Evolutionary conservation across 73 alveolate species (phyloP).

Genomic region (Paramecium pentaurelia): DNA sequence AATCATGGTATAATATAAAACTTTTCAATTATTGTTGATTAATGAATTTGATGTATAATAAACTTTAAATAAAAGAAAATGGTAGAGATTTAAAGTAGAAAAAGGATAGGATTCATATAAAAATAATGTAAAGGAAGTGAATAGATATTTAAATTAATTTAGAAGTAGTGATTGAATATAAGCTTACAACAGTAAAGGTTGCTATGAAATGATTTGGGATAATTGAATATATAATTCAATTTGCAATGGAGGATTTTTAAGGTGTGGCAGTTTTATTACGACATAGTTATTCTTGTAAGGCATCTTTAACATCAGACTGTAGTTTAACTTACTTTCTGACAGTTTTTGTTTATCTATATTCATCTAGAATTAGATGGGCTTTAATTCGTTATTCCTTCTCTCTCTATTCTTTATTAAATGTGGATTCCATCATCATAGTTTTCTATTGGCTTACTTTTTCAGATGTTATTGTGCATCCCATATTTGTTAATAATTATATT

Average conservation of each 20-base stretch:
- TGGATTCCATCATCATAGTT: constrained; percentile 15
- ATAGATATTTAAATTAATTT: background rate
- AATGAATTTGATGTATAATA: background rate
- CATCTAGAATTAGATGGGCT: background rate
- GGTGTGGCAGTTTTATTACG: background rate
- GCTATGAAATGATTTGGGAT: background rate
- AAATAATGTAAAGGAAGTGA: background rate
- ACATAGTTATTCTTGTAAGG: background rate
- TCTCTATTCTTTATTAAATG: background rate
- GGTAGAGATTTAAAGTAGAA: background rate
- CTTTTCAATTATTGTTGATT: too few relatives aligned
- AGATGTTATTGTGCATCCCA: constrained; percentile 10
- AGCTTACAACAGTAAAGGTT: background rate
- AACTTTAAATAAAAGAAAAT: background rate
- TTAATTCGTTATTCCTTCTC: background rate
- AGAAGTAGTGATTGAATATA: background rate
- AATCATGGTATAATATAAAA: too few relatives aligned
- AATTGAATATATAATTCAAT: background rate
- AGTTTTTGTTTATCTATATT: background rate
- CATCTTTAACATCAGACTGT: background rate
- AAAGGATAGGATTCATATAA: background rate
- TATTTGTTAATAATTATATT: background rate
- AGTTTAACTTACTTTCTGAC: background rate
- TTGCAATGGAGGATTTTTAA: background rate
- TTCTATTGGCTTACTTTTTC: background rate